Base-by-base conservation (phyloP, 2,329 filamentous ascomycete species). In the Fusarium nurragi region DNA sequence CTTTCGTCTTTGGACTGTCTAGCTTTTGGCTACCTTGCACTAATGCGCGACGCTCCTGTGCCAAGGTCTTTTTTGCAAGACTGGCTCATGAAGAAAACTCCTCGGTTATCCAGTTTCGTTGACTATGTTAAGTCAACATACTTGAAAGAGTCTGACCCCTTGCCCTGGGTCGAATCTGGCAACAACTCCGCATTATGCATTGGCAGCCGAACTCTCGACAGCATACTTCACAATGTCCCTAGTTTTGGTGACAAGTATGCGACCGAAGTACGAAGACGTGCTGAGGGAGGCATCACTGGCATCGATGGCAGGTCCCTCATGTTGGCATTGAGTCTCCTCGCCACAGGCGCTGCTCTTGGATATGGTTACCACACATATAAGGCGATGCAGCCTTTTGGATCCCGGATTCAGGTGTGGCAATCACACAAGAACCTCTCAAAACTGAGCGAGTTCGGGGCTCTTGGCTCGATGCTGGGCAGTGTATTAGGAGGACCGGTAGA, bases 11-110 rank as follows among this genome's bases (percentile, higher is more conserved):
- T 96, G 22, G 94, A 97, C 76, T 97, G 92, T 73, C 76, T 97
- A 43, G 89, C 88, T 0, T 86, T 92, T 70, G 95, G 89, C 12
- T 97, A 96, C 74, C 80, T 98, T 32, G 84, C 87, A 3, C 78
- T 97, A 46, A 90, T 95, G 80, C 80, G 90, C 21, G 78, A 81
- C 50, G 76, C 78, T 9, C 71, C 77, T 13, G 81, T 84, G 5
- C 83, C 82, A 4, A 77, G 77, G 40, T 69, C 75, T 12, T 79
- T 79, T 47, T 51, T 79, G 13, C 75, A 78, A 48, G 78, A 81
- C 49, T 83, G 80, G 71, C 72, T 84, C 3, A 52, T 65, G 22
- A 57, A 73, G 10, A 71, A 77, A 46, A 61, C 72, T 0, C 74
- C 76, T 2, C 68, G 68, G 18, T 43, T 79, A 12, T 71, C 69